A percentile compares a stretch with the other conserved stretches of the same genome.
phyloP scores from a whole-genome alignment of 2,329 filamentous ascomycete species.

The Colletotrichum sp. region DNA sequence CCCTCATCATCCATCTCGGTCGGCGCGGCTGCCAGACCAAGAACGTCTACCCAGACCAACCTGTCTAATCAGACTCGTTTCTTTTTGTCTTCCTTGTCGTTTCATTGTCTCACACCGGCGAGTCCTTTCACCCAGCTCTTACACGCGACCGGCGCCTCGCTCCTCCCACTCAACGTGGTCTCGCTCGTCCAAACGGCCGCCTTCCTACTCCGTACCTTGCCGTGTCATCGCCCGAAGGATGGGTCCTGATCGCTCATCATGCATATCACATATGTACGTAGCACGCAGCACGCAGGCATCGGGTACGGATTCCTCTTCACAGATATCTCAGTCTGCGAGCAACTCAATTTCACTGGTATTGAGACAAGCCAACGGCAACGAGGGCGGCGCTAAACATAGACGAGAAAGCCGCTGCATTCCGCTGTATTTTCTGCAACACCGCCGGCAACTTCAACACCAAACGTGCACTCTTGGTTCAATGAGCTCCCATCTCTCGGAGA shows the following conservation, averaged over 20 bases:
- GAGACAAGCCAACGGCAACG: not conserved
- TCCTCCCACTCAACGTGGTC: not conserved
- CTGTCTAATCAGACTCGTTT: not conserved
- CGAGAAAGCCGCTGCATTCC: not conserved
- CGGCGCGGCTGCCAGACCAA: not conserved
- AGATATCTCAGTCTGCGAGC: not conserved
- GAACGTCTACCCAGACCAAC: not conserved
- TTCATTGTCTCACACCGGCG: not conserved
- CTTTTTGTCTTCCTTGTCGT: slow-evolving; percentile 22
- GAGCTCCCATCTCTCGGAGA: not conserved
- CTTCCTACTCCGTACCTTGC: not conserved
- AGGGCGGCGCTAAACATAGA: not conserved
- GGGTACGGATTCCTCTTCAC: slow-evolving; percentile 3
- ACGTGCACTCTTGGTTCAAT: not conserved
- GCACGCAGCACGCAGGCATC: not conserved
- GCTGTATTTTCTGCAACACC: not conserved
- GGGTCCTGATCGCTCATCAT: not conserved
- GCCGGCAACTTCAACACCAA: not conserved
- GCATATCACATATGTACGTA: not conserved
- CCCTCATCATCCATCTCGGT: not conserved
- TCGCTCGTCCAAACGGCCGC: not conserved
- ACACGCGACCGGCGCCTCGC: not conserved
- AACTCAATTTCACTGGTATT: not conserved
- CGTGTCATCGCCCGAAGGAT: not conserved
- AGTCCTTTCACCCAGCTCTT: not conserved